A percentile compares a stretch with the other conserved stretches of the same genome.
Conservation (phyloP, 2,329 filamentous ascomycete genomes). For the Aspergillus ochraceus region DNA sequence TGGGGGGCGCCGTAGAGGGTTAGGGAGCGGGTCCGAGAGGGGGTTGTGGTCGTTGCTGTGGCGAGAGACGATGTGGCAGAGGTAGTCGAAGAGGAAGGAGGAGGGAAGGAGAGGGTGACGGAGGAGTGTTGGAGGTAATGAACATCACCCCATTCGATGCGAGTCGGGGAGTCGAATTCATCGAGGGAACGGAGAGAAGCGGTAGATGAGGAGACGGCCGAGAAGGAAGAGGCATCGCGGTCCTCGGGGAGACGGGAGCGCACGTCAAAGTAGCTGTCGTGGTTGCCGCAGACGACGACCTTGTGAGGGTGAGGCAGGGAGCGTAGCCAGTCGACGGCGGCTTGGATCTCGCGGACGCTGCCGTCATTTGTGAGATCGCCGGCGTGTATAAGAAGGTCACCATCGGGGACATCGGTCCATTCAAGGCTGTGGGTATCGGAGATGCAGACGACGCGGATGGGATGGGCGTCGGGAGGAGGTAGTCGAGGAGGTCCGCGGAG, state of each 20-base stretch:
- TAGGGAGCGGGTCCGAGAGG: slow-evolving; percentile 57
- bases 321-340: slow-evolving; percentile 80
- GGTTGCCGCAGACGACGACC: slow-evolving; percentile 81
- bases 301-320: slow-evolving; percentile 75
- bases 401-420: slow-evolving; percentile 55
- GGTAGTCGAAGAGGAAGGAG: slow-evolving; percentile 32
- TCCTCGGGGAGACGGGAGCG: slow-evolving; percentile 60
- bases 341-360: slow-evolving; percentile 70
- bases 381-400: slow-evolving; percentile 85
- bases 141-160: slow-evolving; percentile 65
- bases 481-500: slow-evolving; percentile 67
- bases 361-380: slow-evolving; percentile 80
- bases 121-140: slow-evolving; percentile 73
- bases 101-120: slow-evolving; percentile 61
- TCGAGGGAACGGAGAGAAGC: slow-evolving; percentile 41
- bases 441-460: slow-evolving; percentile 79
- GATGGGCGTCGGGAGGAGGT: slow-evolving; percentile 53
- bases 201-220: slow-evolving; percentile 34
- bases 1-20: slow-evolving; percentile 80
- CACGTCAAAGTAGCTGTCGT: slow-evolving; percentile 81
- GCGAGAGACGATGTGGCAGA: neutral
- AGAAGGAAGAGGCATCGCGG: slow-evolving; percentile 35
- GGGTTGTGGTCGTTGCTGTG: slow-evolving; percentile 11
- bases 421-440: slow-evolving; percentile 81
- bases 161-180: slow-evolving; percentile 45